Conservation (phyloP, 1,284 basidiomycete species). For the Pseudozyma hubeiensis region DNA sequence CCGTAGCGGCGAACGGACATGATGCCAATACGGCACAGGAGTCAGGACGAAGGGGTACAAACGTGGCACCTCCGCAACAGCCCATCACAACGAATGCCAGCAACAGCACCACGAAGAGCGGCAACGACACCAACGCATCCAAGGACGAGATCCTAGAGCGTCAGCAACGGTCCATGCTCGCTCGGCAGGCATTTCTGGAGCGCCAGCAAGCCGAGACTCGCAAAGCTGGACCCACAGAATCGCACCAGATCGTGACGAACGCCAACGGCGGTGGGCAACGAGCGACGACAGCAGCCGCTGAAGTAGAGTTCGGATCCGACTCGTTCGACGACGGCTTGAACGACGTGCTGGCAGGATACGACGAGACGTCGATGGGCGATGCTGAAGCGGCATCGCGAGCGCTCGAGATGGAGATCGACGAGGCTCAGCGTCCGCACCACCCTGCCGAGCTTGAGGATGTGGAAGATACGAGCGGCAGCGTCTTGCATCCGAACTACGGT, state of each 20-base stretch:
- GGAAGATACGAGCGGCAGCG: not conserved
- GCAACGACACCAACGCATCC: not conserved
- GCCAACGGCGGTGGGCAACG: slow-evolving; percentile 2
- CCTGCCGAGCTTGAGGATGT: slow-evolving; percentile 3
- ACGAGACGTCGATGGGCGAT: slow-evolving; percentile 40
- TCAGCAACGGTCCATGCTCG: slow-evolving; percentile 38
- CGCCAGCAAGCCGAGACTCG: slow-evolving; percentile 32
- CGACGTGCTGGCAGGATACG: slow-evolving; percentile 35
- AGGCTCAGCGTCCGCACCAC: slow-evolving; percentile 1
- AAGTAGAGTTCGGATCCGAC: slow-evolving; percentile 32
- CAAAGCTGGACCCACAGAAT: slow-evolving; percentile 1
- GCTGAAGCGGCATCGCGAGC: slow-evolving; percentile 40
- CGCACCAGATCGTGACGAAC: slow-evolving; percentile 3
- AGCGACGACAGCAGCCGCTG: slow-evolving; percentile 4
- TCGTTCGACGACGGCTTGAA: slow-evolving; percentile 37
- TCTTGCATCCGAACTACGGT: slow-evolving; percentile 7
- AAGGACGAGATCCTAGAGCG: slow-evolving; percentile 21
- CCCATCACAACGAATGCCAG: not conserved
- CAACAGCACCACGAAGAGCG: not conserved
- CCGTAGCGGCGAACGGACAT: not conserved
- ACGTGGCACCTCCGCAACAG: not conserved
- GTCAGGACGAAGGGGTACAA: not conserved
- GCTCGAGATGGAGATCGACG: slow-evolving; percentile 45
- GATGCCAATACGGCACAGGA: not conserved
- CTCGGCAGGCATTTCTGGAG: slow-evolving; percentile 38